Evolutionary conservation across 257 asterid species (phyloP), one percentile per base, ranked within the genome.

Genomic region (Ocimum tenuiflorum): DNA sequence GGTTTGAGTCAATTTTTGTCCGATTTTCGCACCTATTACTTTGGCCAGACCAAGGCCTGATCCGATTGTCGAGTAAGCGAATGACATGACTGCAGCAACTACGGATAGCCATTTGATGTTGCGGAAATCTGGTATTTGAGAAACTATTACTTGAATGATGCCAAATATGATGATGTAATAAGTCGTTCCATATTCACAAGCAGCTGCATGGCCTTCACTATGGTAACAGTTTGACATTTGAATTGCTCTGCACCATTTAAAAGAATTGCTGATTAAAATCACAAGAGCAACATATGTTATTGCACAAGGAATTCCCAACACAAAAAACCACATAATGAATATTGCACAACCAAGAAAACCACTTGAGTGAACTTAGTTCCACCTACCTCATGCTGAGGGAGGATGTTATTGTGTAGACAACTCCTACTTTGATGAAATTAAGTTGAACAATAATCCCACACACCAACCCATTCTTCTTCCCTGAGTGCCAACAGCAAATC

Each of bases 191-290:
- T 70, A 66, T 43, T 72, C 62, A 68, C 95, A 89, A 18, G 69
- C 55, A 46, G 85, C 83, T 29, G 52, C 24, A 69, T 79, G 87
- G 24, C 95, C 95, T 71, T 78, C 45, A 23, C n/a, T 61, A 33
- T 85, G 97, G 86, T 77, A 89, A 66, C 97, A 89, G 39, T 87
- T 89, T 11, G 94, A 86, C 65, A 29, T 80, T 65, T 82, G 80
- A 69, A 89, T 87, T 35, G 95, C 95, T 72, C 97, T 89, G 86
- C 71, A 64, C n/a, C 62, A 52, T 57, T 60, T 8, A 23, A 3
- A 56, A 65, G 3, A 4, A 47, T 12, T 7, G 12, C 36, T 4
- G 43, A 19, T 19, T 36, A 52, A 6, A 57, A 17, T 42, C 3
- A 65, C n/a, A 3, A 52, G 0, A 41, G 10, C 9, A 39, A 58